Evolutionary conservation across 768 basidiomycete genomes (phyloP).

Genomic region (Lentinula lateritia): DNA sequence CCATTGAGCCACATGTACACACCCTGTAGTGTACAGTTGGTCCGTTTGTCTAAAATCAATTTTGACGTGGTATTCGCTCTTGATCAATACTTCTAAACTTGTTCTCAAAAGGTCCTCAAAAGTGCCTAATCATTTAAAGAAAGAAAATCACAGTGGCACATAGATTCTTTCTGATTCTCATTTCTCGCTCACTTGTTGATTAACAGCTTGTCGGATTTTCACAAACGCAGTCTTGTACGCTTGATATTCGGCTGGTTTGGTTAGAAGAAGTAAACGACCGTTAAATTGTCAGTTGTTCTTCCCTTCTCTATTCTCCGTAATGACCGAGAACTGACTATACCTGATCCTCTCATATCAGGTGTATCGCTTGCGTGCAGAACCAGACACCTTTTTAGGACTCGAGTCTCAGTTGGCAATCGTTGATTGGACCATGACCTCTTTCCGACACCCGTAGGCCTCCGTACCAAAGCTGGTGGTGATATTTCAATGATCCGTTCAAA

Average conservation of each 20-base stretch:
- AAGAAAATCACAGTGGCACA: neutral
- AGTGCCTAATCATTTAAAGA: neutral
- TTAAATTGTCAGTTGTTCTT: neutral
- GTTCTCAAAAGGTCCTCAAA: neutral
- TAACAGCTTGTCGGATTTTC: neutral
- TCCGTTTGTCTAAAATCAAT: no score
- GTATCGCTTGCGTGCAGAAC: neutral
- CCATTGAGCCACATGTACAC: no score
- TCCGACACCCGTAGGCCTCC: neutral
- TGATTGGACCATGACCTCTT: neutral
- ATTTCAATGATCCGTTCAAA: no score
- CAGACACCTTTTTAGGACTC: neutral
- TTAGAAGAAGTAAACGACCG: neutral
- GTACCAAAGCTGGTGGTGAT: neutral
- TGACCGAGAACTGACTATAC: neutral
- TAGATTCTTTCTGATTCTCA: neutral
- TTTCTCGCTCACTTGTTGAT: neutral
- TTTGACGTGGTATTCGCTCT: no score
- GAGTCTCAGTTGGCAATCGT: neutral
- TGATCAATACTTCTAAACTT: neutral
- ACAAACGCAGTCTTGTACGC: neutral
- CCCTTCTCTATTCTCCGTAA: neutral
- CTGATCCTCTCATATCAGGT: neutral
- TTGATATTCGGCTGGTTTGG: neutral
- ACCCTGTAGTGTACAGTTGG: no score